Evolutionary conservation across 78 protist species (phyloP), one percentile per base, ranked within the genome.

Genomic region (Dictyostelium firmibasis): DNA sequence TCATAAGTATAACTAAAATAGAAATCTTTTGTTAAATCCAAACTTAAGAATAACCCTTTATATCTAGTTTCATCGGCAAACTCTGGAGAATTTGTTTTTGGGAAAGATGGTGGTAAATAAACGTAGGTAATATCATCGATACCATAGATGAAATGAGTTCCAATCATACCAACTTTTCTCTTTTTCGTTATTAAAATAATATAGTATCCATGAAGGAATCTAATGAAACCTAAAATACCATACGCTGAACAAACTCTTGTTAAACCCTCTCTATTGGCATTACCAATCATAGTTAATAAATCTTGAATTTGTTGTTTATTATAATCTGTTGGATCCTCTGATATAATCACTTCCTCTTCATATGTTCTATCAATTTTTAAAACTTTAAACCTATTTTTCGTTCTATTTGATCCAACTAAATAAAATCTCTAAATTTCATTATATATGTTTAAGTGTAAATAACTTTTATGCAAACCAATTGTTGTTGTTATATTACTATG

Each of bases 1-100:
- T 99, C 99, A 95, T 98, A 98, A 14, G 99, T 96, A 94, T 98
- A 92, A 31, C 96, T 78, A 81, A 94, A 99, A 97, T 81, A 98
- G 38, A 98, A 98, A 91, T 98, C 98, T 25, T 81, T 47, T 33
- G 95, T 84, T 57, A 97, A 67, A 64, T 99, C 99, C n/a, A 98
- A 67, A 13, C 76, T 69, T 0, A 72, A 47, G 77, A 98, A 96
- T 33, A 96, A 25, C 13, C 86, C 95, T n/a, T 86, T 47, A 64
- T 97, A 97, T 27, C 92, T 7, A 1, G 76, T 83, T 60, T 92
- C 92, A 43, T 87, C 97, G 6, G 95, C 87, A n/a, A 60, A 88
- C 5, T 87, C 87, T 0, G 97, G 92, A 13, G 93, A 20, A 50
- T 83, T 77, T 31, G 79, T 75, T 50, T 47, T 72, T 18, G 86